Percentiles rank a stretch among this genome's conserved stretches.
Conservation (phyloP, 2,329 filamentous ascomycete species). For the Endoconidiophora laricicola region DNA sequence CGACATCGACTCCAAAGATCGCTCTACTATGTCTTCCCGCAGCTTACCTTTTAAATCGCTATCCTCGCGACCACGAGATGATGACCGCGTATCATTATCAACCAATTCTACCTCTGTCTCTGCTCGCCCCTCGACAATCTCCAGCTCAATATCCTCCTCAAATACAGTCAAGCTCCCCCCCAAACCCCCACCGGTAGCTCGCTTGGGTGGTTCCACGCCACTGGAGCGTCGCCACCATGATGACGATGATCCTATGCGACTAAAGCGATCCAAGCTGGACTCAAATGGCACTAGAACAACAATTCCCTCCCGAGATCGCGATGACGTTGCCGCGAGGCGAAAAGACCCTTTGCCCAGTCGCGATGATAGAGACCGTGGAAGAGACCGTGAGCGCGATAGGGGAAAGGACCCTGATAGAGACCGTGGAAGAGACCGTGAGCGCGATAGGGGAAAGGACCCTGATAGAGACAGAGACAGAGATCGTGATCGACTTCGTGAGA, state of each 20-base stretch:
- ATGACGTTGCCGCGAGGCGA: constrained; percentile 2
- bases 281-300: background rate
- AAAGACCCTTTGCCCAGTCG: background rate
- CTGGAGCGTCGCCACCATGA: background rate
- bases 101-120: background rate
- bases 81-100: background rate
- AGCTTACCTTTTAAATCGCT: background rate
- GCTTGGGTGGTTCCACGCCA: background rate
- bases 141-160: background rate
- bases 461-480: constrained; percentile 2
- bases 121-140: background rate
- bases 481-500: background rate
- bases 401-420: constrained; percentile 7
- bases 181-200: constrained; percentile 6
- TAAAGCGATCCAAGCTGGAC: background rate
- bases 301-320: background rate
- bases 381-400: constrained; percentile 1
- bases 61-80: constrained; percentile 3
- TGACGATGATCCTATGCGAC: background rate
- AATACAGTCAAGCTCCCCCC: constrained; percentile 4
- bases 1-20: background rate
- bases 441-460: background rate
- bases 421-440: constrained; percentile 1
- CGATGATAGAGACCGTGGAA: constrained; percentile 4
- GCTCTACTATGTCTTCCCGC: background rate